Conservation (phyloP, 1,284 basidiomycete genomes). For the Pseudozyma tsukubaensis region DNA sequence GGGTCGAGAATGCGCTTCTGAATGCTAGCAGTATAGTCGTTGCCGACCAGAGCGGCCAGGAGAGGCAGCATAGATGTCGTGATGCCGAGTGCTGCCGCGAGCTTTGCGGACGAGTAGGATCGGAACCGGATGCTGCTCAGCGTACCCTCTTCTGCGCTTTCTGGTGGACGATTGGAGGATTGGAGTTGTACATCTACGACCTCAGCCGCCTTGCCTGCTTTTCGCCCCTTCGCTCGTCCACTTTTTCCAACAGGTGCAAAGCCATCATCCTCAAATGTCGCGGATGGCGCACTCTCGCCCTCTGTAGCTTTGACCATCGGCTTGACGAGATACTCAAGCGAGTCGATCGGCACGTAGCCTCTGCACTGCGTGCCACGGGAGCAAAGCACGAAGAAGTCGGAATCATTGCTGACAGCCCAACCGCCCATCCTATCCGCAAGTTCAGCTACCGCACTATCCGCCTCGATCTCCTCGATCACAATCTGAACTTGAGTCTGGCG, state of each 20-base stretch:
- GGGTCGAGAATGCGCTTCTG: constrained; percentile 51
- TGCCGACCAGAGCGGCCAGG: constrained; percentile 56
- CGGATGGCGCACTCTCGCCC: background rate
- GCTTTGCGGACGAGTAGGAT: constrained; percentile 48
- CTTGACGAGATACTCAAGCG: constrained; percentile 48
- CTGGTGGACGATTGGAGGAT: constrained; percentile 14
- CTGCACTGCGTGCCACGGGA: constrained; percentile 43
- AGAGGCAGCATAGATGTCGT: constrained; percentile 53
- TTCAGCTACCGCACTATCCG: constrained; percentile 57
- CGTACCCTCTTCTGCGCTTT: constrained; percentile 12
- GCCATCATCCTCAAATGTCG: constrained; percentile 48
- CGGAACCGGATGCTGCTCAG: constrained; percentile 35
- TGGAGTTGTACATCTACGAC: background rate
- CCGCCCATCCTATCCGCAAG: constrained; percentile 49
- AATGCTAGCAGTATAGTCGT: constrained; percentile 56
- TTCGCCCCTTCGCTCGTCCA: constrained; percentile 23
- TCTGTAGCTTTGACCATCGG: constrained; percentile 10
- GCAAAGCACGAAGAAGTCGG: constrained; percentile 62
- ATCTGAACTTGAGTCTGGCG: constrained; percentile 34
- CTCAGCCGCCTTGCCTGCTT: constrained; percentile 2
- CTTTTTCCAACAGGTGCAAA: constrained; percentile 50
- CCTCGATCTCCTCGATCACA: constrained; percentile 54
- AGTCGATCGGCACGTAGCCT: constrained; percentile 58
- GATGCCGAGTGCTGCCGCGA: constrained; percentile 52
- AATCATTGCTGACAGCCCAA: constrained; percentile 58